Percentiles rank a stretch among this genome's conserved stretches.
phyloP scores from a whole-genome alignment of 768 basidiomycete species.

The Chalciporus pseudorubinellus region DNA sequence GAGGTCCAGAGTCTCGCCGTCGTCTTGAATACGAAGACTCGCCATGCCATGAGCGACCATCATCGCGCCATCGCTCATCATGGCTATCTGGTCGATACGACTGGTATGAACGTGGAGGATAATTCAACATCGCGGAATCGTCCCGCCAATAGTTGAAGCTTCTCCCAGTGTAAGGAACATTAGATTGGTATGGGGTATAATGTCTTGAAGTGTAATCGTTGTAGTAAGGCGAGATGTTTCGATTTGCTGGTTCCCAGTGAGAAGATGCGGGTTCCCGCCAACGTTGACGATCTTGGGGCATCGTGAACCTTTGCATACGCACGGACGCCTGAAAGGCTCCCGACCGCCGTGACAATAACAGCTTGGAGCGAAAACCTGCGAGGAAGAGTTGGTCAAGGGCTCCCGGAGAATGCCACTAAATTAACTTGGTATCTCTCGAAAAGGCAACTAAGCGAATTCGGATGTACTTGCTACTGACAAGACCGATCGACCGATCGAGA shows the following conservation, averaged over 20 bases:
- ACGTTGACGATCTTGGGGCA: conserved; percentile 15
- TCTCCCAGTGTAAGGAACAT: neutral
- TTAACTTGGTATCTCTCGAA: neutral
- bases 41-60: conserved; percentile 5
- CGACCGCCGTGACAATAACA: conserved; percentile 12
- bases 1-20: conserved; percentile 3
- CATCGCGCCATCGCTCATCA: conserved; percentile 12
- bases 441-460: conserved; percentile 3
- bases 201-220: conserved; percentile 10
- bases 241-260: neutral
- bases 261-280: conserved; percentile 12
- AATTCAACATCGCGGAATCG: neutral
- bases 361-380: conserved; percentile 8
- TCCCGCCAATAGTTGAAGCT: conserved; percentile 27
- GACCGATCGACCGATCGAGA: no score
- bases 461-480: no score
- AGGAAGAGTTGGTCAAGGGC: neutral
- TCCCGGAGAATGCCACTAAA: neutral
- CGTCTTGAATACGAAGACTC: conserved; percentile 13
- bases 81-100: conserved; percentile 5
- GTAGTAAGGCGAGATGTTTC: conserved; percentile 1
- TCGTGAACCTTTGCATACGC: conserved; percentile 9
- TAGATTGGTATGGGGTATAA: conserved; percentile 5
- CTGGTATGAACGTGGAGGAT: conserved; percentile 6
- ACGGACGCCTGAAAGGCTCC: conserved; percentile 3